Conservation (phyloP, 768 basidiomycete genomes). For the Lentinula lateritia region DNA sequence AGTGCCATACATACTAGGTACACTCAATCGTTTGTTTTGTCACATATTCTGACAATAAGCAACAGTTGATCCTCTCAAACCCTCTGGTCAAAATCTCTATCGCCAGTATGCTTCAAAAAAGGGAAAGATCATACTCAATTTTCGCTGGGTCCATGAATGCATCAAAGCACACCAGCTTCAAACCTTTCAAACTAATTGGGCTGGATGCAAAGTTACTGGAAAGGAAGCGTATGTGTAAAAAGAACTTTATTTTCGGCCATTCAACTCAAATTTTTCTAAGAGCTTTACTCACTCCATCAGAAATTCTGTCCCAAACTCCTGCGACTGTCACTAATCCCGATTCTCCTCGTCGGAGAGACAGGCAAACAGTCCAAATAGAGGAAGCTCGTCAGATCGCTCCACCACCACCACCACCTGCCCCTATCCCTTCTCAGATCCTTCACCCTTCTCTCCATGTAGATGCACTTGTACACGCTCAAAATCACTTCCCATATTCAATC, state of each 20-base stretch:
- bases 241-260: background rate
- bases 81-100: conserved; percentile 76
- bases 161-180: conserved; percentile 63
- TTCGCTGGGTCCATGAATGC: conserved; percentile 76
- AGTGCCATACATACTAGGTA: conserved; percentile 76
- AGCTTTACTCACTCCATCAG: conserved; percentile 16
- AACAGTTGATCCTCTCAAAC: conserved; percentile 72
- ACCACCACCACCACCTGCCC: background rate
- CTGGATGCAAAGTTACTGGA: conserved; percentile 76
- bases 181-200: conserved; percentile 74
- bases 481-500: conserved; percentile 20
- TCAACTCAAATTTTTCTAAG: conserved; percentile 5
- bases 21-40: conserved; percentile 18
- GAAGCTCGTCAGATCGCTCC: conserved; percentile 5
- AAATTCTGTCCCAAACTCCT: conserved; percentile 10
- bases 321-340: conserved; percentile 8
- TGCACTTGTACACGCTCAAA: conserved; percentile 16
- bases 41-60: background rate
- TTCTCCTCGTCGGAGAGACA: conserved; percentile 5
- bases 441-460: conserved; percentile 22
- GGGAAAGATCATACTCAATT: conserved; percentile 69
- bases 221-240: conserved; percentile 52
- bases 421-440: conserved; percentile 11
- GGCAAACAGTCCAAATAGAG: conserved; percentile 7
- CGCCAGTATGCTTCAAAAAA: conserved; percentile 78